Conservation (phyloP, 192 early-diverging fungal genomes). For the Coemansia sp. region DNA sequence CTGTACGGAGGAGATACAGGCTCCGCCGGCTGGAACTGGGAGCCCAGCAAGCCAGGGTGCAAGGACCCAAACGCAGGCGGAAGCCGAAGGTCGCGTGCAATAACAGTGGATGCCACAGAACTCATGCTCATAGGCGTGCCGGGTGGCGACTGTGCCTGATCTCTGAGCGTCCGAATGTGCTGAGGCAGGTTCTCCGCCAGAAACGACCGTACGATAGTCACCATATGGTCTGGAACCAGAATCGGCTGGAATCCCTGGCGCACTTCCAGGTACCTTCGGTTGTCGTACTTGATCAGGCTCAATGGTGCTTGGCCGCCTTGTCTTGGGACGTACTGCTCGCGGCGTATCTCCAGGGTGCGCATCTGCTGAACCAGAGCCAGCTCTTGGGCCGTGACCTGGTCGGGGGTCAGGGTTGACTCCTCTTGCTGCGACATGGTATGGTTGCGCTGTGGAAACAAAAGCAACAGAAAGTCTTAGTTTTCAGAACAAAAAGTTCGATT, state of each 20-base stretch:
- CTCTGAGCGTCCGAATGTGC: neutral
- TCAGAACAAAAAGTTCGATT: neutral
- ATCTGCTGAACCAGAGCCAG: constrained; percentile 26
- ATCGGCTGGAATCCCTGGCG: constrained; percentile 29
- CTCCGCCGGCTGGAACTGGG: neutral
- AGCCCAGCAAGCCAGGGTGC: neutral
- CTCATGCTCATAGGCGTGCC: constrained; percentile 6
- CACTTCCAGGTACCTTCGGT: constrained; percentile 38
- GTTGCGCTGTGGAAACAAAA: neutral
- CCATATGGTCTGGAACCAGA: constrained; percentile 27
- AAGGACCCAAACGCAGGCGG: neutral
- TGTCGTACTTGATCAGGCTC: constrained; percentile 20
- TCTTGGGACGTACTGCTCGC: constrained; percentile 9
- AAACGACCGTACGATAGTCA: constrained; percentile 17
- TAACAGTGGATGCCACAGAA: neutral
- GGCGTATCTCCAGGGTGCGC: constrained; percentile 21
- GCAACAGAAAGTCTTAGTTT: neutral
- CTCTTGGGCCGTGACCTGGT: constrained; percentile 24
- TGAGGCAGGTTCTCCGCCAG: constrained; percentile 29
- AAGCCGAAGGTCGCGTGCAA: neutral
- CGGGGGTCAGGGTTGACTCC: neutral
- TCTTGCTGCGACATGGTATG: constrained; percentile 13
- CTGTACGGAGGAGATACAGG: neutral
- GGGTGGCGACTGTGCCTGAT: constrained; percentile 23
- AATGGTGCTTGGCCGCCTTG: constrained; percentile 12